A percentile compares a stretch with the other conserved stretches of the same genome.
These are phyloP conservation scores for Termitomyces sp. DNA, from an alignment of 768 basidiomycete species.

Conservation along the genomic window DNA sequence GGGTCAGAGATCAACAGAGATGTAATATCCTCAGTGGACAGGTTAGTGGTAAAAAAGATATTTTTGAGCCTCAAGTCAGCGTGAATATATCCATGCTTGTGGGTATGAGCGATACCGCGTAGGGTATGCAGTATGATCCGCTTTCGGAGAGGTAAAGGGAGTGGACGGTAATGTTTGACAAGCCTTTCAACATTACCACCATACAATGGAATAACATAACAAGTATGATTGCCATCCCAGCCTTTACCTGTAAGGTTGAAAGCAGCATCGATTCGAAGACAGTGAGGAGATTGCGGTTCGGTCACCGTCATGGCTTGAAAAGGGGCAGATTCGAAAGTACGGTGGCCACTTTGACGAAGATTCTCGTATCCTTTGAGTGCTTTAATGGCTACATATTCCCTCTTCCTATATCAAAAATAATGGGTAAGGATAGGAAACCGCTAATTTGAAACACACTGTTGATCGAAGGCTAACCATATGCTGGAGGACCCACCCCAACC, in stretches of 20 bases:
- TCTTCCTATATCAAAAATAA: background rate
- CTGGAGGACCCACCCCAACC: background rate
- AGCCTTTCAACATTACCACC: background rate
- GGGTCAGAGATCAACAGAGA: no score
- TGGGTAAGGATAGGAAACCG: background rate
- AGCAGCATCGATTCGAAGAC: background rate
- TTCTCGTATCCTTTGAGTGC: background rate
- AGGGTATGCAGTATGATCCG: background rate
- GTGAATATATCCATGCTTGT: no score
- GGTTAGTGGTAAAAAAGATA: no score
- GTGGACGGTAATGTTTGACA: background rate
- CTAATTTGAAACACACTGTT: background rate
- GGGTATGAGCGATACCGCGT: no score
- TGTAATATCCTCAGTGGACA: no score
- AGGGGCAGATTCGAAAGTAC: background rate
- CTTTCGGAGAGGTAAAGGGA: background rate
- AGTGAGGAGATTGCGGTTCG: background rate
- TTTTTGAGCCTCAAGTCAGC: no score
- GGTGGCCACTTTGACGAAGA: conserved; percentile 7
- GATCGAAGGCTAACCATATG: background rate
- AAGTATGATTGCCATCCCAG: background rate
- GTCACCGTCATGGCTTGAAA: background rate
- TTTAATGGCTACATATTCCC: background rate
- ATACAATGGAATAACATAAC: background rate
- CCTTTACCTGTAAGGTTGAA: background rate